These are phyloP conservation scores for Hanseniaspora vineae DNA, from an alignment of 805 yeast genomes.

Conservation along the genomic window DNA sequence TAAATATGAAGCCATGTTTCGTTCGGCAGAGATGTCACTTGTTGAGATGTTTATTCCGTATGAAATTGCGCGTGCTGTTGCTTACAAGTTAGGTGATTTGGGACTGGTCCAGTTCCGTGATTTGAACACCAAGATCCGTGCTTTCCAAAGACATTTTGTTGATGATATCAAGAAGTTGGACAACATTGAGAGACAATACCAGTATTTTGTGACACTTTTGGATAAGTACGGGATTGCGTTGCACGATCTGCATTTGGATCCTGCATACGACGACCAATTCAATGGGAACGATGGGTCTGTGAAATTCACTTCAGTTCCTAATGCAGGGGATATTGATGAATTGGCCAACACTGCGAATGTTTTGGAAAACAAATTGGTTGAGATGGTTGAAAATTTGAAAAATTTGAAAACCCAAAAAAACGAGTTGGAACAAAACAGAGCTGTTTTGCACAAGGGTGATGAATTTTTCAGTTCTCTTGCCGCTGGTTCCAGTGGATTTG, in stretches of 20 bases:
- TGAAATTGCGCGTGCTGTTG: constrained; percentile 77
- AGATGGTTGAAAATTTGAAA: constrained; percentile 58
- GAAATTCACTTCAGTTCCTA: constrained; percentile 14
- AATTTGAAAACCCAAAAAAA: constrained; percentile 41
- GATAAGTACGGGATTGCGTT: constrained; percentile 31
- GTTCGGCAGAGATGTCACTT: constrained; percentile 96
- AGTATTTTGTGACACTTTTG: constrained; percentile 39
- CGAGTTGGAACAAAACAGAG: constrained; percentile 51
- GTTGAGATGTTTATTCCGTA: constrained; percentile 85
- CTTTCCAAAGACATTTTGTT: constrained; percentile 86
- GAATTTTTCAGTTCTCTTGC: constrained; percentile 28
- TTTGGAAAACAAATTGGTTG: constrained; percentile 62
- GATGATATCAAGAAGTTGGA: constrained; percentile 75
- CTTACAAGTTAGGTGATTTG: constrained; percentile 76
- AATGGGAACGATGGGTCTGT: constrained; percentile 19
- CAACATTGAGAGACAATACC: constrained; percentile 76
- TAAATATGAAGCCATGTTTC: constrained; percentile 26
- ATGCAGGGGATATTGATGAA: constrained; percentile 59
- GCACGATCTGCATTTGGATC: not conserved
- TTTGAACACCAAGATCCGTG: constrained; percentile 62
- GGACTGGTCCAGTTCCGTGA: constrained; percentile 85
- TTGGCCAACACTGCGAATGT: constrained; percentile 46
- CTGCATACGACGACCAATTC: constrained; percentile 23
- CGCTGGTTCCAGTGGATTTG: constrained; percentile 2
- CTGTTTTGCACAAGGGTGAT: constrained; percentile 37